Base-by-base conservation (phyloP, 1,284 basidiomycete genomes). In the Tetrapyrgos nigripes region DNA sequence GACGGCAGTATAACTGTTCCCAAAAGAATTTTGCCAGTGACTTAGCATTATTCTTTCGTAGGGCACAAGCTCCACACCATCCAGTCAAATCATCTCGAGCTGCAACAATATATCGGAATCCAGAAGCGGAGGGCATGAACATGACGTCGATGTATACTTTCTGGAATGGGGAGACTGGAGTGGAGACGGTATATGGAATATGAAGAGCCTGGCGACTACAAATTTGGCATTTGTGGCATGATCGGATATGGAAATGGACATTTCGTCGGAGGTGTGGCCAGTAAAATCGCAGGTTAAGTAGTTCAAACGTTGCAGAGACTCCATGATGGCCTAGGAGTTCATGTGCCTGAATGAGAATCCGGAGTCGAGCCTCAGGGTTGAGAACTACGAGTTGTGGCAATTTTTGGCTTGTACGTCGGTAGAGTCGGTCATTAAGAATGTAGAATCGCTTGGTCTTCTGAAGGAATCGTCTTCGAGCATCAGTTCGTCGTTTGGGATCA, bases 91-190 rank as follows among this genome's bases (percentile, higher is more conserved):
- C 37, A 40, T 40, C 37, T 17, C 37, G 17, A 17, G 37, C 37
- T 17, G 37, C 37, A 8, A 40, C 37, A 40, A 40, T 40, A 40
- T 46, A 67, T 13, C 53, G 17, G 28, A 53, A 65, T 48, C 58
- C 59, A 44, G 47, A 35, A n/a, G 55, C 59, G 4, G 24, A 5
- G 14, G 64, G 60, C 67, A 69, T 69, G n/a, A 46, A 26, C 66
- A 68, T 69, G 5, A 67, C 58, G 57, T 79, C 76, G n/a, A 75
- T 63, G 54, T 77, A 70, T 0, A 70, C 62, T 49, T 74, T 74
- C 1, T 55, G 31, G 45, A 77, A 76, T 0, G 76, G 62, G 0
- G 66, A 59, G 0, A 69, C 67, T 0, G 76, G 37, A 17, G 37
- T 40, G 17, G 37, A 40, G 4, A n/a, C 14, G 13, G 13, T 5